Evolutionary conservation across 2,329 filamentous ascomycete genomes (phyloP).

Genomic region (Trichoderma afroharzianum): DNA sequence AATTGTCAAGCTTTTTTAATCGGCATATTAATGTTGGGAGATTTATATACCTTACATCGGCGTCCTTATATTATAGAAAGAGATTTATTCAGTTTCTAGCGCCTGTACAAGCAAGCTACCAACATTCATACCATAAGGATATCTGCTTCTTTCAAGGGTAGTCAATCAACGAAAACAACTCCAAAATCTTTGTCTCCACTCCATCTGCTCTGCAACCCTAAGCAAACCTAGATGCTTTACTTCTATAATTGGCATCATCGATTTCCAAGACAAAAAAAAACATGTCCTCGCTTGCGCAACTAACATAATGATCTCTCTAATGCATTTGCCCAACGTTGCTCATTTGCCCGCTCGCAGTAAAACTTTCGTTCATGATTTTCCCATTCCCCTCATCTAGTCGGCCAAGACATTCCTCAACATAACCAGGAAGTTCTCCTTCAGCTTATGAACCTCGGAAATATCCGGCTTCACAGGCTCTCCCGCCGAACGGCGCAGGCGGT

Average conservation of each 20-base stretch:
- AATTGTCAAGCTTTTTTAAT: neutral
- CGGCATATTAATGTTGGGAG: neutral
- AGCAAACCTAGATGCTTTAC: no score
- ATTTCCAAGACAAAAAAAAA: neutral
- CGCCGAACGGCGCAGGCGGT: constrained; percentile 73
- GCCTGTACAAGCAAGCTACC: neutral
- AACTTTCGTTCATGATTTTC: neutral
- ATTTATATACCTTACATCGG: neutral
- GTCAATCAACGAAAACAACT: neutral
- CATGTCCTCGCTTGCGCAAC: neutral
- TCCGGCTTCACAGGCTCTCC: constrained; percentile 80
- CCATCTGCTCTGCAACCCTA: neutral
- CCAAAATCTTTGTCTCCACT: neutral
- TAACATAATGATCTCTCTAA: neutral
- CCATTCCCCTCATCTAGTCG: constrained; percentile 44
- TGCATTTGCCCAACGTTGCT: neutral
- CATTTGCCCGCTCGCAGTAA: neutral
- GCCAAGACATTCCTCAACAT: constrained; percentile 82
- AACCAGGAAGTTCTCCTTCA: constrained; percentile 73
- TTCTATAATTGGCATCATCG: neutral
- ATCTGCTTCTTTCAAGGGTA: neutral
- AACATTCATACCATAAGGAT: neutral
- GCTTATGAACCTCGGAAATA: constrained; percentile 74
- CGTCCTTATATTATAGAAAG: neutral
- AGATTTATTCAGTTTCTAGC: neutral